Conservation (phyloP, 306 rosid genomes). For the Luffa acutangula region DNA sequence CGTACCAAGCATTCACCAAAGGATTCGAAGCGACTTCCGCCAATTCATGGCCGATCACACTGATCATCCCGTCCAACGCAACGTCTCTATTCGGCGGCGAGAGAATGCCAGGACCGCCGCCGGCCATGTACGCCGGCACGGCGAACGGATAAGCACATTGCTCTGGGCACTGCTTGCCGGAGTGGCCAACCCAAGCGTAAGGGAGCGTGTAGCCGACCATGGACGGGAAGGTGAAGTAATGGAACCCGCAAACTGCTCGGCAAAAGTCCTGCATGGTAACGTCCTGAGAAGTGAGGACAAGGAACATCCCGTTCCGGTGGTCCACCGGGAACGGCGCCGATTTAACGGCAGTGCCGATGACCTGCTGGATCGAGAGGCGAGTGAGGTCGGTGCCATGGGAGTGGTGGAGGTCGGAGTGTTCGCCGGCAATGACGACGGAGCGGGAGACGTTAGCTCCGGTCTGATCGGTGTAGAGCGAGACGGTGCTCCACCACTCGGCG, state of each 20-base stretch:
- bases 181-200: conserved; percentile 91
- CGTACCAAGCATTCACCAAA: conserved; percentile 87
- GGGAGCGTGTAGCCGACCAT: conserved; percentile 82
- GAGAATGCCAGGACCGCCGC: conserved; percentile 57
- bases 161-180: conserved; percentile 83
- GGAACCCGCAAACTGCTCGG: conserved; percentile 94
- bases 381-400: conserved; percentile 61
- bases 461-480: conserved; percentile 80
- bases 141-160: conserved; percentile 94
- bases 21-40: conserved; percentile 53
- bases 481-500: conserved; percentile 77
- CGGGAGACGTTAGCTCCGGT: conserved; percentile 85
- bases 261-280: conserved; percentile 81
- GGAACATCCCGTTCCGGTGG: conserved; percentile 72
- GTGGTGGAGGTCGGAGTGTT: conserved; percentile 39
- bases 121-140: conserved; percentile 62
- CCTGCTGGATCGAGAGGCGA: conserved; percentile 63
- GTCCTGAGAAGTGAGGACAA: conserved; percentile 51
- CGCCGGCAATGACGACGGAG: conserved; percentile 56
- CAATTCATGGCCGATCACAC: conserved; percentile 45
- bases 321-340: conserved; percentile 70
- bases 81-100: conserved; percentile 43
- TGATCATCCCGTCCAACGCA: conserved; percentile 54
- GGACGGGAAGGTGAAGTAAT: conserved; percentile 84
- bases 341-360: conserved; percentile 53